phyloP scores from a whole-genome alignment of 768 basidiomycete species.

The Pisolithus orientalis region DNA sequence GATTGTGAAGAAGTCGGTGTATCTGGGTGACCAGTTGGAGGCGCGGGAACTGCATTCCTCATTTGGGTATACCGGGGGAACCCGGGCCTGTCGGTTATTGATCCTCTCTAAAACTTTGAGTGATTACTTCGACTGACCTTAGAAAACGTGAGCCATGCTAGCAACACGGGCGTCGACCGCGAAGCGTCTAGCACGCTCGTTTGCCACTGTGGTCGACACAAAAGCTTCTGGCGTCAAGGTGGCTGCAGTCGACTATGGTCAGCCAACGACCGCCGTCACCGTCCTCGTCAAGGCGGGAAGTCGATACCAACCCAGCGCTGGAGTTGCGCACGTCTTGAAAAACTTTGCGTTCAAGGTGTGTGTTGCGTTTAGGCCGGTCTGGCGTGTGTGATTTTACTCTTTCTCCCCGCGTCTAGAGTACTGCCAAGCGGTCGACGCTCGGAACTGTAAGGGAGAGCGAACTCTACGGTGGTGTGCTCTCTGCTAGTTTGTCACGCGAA shows the following conservation, averaged over 20 bases:
- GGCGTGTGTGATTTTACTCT: neutral
- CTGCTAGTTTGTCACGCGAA: constrained; percentile 78
- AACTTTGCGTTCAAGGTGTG: constrained; percentile 98
- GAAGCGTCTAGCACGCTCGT: constrained; percentile 59
- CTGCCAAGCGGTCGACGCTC: constrained; percentile 77
- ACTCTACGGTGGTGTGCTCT: constrained; percentile 88
- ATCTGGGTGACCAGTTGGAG: too few species aligned
- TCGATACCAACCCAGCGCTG: constrained; percentile 82
- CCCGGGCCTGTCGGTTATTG: too few species aligned
- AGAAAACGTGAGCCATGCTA: constrained; percentile 43
- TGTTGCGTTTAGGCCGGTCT: neutral
- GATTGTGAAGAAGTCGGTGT: too few species aligned
- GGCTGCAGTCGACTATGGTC: constrained; percentile 75
- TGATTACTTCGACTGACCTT: too few species aligned
- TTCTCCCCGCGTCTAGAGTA: constrained; percentile 54
- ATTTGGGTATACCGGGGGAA: too few species aligned
- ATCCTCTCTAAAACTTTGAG: too few species aligned
- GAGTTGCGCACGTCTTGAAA: constrained; percentile 91
- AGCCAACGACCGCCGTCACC: constrained; percentile 81
- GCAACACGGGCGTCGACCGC: constrained; percentile 54
- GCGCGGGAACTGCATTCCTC: too few species aligned
- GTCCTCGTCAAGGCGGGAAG: constrained; percentile 90
- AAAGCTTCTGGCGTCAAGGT: constrained; percentile 69
- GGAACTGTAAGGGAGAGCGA: constrained; percentile 90
- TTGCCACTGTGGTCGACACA: constrained; percentile 78